Conservation (phyloP, 2,329 filamentous ascomycete species). For the Fusarium lateritium region DNA sequence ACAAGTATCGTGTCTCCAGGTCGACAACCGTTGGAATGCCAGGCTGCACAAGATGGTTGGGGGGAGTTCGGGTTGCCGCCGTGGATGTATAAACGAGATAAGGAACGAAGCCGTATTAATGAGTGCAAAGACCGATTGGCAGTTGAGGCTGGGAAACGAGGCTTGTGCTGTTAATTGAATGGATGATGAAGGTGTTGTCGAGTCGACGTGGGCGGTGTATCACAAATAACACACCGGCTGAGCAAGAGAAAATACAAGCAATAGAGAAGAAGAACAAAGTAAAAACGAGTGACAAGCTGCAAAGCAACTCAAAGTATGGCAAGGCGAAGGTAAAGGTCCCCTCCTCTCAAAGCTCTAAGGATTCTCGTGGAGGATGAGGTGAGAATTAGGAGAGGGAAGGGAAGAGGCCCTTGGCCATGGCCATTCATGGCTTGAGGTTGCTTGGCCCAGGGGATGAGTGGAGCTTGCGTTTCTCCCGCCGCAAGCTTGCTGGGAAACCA, state of each 20-base stretch:
- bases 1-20: constrained; percentile 39
- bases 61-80: constrained; percentile 24
- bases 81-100: constrained; percentile 24
- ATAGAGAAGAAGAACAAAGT: constrained; percentile 31
- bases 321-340: constrained; percentile 46
- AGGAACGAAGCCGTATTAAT: constrained; percentile 39
- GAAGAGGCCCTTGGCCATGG: constrained; percentile 21
- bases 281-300: constrained; percentile 45
- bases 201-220: constrained; percentile 40
- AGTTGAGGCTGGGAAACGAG: constrained; percentile 18
- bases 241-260: constrained; percentile 30
- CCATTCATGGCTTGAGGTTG: constrained; percentile 23
- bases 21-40: constrained; percentile 46
- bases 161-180: constrained; percentile 35
- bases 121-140: constrained; percentile 40
- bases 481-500: constrained; percentile 13
- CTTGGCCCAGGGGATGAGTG: constrained; percentile 36
- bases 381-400: constrained; percentile 42
- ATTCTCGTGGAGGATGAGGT: constrained; percentile 47
- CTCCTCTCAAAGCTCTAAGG: constrained; percentile 43
- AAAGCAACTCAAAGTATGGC: constrained; percentile 4
- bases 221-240: constrained; percentile 29
- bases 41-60: constrained; percentile 31
- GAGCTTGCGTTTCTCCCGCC: constrained; percentile 19
- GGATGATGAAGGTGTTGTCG: constrained; percentile 26